phyloP scores from a whole-genome alignment of 2,329 filamentous ascomycete genomes.

The Fusarium setosum region DNA sequence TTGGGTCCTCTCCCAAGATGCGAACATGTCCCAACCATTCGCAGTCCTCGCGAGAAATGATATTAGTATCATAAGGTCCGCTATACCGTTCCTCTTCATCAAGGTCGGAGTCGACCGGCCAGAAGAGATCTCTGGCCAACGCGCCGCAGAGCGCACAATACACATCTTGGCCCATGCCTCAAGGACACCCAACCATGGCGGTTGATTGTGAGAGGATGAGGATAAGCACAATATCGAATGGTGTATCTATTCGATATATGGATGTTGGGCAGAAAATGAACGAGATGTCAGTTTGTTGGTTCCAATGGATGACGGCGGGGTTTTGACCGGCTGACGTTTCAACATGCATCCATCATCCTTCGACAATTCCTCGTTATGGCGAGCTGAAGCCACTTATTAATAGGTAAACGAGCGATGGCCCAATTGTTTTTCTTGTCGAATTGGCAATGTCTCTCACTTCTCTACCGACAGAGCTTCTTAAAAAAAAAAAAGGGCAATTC shows the following conservation, averaged over 20 bases:
- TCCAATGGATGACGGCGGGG: no score
- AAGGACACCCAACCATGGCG: no score
- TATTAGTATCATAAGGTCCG: not conserved
- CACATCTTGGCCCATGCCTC: not conserved
- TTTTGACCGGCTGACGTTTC: no score
- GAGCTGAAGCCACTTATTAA: not conserved
- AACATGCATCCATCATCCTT: no score
- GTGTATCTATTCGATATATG: no score
- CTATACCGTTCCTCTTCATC: not conserved
- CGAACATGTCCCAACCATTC: not conserved
- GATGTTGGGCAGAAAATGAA: no score
- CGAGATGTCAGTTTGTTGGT: no score
- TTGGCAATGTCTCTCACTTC: not conserved
- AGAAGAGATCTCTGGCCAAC: not conserved
- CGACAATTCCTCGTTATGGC: not conserved
- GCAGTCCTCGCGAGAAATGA: not conserved
- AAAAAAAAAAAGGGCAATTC: not conserved
- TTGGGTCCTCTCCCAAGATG: not conserved
- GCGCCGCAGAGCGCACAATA: not conserved
- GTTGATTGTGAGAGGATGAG: no score
- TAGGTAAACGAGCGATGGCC: not conserved
- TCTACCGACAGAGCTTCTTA: not conserved
- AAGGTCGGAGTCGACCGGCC: not conserved
- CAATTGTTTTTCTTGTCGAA: no score
- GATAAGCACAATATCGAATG: no score